Evolutionary conservation across 345 rosid genomes (phyloP).

Genomic region (Citrus hindsii): DNA sequence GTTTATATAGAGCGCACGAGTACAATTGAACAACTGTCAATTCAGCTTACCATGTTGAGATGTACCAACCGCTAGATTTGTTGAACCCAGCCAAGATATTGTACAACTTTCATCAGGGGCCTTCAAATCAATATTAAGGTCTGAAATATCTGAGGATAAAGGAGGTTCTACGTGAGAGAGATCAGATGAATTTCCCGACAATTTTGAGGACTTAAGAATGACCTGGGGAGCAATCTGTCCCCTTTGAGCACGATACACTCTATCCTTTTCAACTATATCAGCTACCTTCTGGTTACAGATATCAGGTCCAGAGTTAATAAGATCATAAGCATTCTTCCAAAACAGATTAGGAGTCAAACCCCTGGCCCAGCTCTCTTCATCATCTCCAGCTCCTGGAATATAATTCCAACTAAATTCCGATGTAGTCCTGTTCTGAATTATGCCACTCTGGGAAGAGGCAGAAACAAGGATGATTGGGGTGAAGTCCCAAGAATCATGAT

Average conservation of each 20-base stretch:
- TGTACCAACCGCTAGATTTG: conserved; percentile 59
- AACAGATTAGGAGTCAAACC: conserved; percentile 73
- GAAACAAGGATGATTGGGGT: conserved; percentile 83
- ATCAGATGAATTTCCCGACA: conserved; percentile 11
- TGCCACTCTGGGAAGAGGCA: conserved; percentile 53
- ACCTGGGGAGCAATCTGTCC: conserved; percentile 72
- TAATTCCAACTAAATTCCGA: conserved; percentile 93
- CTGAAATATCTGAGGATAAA: conserved; percentile 19
- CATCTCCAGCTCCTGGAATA: conserved; percentile 97
- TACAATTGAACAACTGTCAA: too few species aligned
- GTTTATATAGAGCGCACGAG: not conserved
- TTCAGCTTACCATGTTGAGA: conserved; percentile 47
- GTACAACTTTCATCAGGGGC: conserved; percentile 27
- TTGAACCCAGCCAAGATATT: conserved; percentile 66
- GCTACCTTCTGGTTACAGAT: conserved; percentile 84
- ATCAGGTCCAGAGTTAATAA: conserved; percentile 69
- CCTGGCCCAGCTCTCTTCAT: conserved; percentile 98
- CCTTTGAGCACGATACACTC: conserved; percentile 75
- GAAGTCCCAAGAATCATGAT: conserved; percentile 87
- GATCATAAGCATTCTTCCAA: conserved; percentile 70
- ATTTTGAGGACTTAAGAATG: conserved; percentile 35
- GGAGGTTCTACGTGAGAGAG: conserved; percentile 14
- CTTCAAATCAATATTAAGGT: conserved; percentile 15
- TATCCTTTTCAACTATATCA: conserved; percentile 75
- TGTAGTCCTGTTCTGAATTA: conserved; percentile 36